A percentile compares a stretch with the other conserved stretches of the same genome.
Evolutionary conservation across 1,284 basidiomycete genomes (phyloP).

Genomic region (Fomes fomentarius): DNA sequence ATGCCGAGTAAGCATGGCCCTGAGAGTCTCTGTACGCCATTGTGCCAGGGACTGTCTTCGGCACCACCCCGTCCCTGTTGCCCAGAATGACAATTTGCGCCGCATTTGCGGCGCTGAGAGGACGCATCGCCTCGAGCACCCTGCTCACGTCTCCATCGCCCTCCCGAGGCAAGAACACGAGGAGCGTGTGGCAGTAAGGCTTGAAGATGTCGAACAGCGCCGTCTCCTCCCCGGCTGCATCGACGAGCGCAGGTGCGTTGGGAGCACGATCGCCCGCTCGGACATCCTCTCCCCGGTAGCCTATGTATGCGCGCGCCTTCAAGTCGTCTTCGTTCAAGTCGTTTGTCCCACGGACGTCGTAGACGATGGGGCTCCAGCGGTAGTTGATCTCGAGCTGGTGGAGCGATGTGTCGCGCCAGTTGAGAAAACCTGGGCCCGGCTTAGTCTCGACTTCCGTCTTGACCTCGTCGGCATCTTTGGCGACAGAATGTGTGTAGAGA

Average conservation of each 20-base stretch:
- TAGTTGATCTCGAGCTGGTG: slow-evolving; percentile 50
- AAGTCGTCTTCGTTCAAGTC: slow-evolving; percentile 6
- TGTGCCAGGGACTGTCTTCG: neutral
- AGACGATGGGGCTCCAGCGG: slow-evolving; percentile 47
- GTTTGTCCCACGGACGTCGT: slow-evolving; percentile 37
- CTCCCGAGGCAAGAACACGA: slow-evolving; percentile 24
- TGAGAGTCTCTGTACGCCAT: slow-evolving; percentile 19
- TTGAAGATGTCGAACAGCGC: slow-evolving; percentile 31
- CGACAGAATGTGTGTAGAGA: neutral
- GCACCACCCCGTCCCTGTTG: neutral
- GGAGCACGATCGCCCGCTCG: slow-evolving; percentile 51
- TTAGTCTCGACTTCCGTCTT: neutral
- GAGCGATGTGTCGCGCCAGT: slow-evolving; percentile 23
- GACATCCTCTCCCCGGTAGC: slow-evolving; percentile 21
- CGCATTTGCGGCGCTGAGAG: neutral
- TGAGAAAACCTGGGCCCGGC: slow-evolving; percentile 9
- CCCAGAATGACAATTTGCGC: slow-evolving; percentile 17
- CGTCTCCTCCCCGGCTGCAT: slow-evolving; percentile 11
- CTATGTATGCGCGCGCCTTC: slow-evolving; percentile 11
- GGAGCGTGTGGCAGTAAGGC: slow-evolving; percentile 29
- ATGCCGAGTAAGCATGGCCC: slow-evolving; percentile 24
- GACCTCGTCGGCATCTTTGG: neutral
- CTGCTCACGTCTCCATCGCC: neutral
- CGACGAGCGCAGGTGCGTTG: slow-evolving; percentile 40
- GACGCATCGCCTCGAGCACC: neutral